phyloP scores from a whole-genome alignment of 2,329 filamentous ascomycete genomes.

The Akanthomyces uredinophilus region DNA sequence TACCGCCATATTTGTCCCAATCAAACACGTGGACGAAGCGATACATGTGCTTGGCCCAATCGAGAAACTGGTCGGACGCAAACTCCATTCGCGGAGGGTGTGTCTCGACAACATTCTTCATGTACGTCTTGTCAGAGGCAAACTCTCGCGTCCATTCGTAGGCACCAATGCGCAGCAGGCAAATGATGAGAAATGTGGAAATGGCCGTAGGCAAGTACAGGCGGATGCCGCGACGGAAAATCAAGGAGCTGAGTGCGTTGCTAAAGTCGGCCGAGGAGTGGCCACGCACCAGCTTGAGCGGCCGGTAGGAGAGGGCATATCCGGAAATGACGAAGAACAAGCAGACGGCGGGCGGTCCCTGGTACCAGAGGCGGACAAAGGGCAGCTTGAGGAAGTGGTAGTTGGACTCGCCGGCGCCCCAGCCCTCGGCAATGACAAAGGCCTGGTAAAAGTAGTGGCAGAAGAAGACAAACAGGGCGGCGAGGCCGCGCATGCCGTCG shows the following conservation, averaged over 20 bases:
- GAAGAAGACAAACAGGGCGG: constrained; percentile 51
- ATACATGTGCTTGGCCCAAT: constrained; percentile 46
- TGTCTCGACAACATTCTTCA: constrained; percentile 45
- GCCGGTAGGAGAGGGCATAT: constrained; percentile 43
- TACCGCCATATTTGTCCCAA: constrained; percentile 44
- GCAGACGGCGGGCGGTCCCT: constrained; percentile 52
- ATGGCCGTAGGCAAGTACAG: constrained; percentile 47
- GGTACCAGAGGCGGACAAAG: constrained; percentile 48
- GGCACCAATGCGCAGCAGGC: constrained; percentile 39
- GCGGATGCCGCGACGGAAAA: constrained; percentile 47
- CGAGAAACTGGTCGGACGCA: constrained; percentile 34
- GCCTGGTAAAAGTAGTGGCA: constrained; percentile 52
- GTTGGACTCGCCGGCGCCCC: constrained; percentile 40
- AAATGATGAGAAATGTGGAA: constrained; percentile 44
- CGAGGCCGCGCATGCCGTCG: constrained; percentile 53
- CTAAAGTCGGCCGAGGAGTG: constrained; percentile 35
- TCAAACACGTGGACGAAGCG: constrained; percentile 47
- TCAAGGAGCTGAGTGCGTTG: constrained; percentile 42
- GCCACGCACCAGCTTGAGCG: constrained; percentile 28
- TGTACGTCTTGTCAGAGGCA: constrained; percentile 35
- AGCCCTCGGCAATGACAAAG: constrained; percentile 47
- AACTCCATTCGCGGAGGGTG: constrained; percentile 38
- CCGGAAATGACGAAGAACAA: constrained; percentile 56
- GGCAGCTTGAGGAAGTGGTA: constrained; percentile 47
- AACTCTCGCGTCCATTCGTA: constrained; percentile 47